phyloP scores from a whole-genome alignment of 345 rosid genomes.

The Lagerstroemia speciosa region DNA sequence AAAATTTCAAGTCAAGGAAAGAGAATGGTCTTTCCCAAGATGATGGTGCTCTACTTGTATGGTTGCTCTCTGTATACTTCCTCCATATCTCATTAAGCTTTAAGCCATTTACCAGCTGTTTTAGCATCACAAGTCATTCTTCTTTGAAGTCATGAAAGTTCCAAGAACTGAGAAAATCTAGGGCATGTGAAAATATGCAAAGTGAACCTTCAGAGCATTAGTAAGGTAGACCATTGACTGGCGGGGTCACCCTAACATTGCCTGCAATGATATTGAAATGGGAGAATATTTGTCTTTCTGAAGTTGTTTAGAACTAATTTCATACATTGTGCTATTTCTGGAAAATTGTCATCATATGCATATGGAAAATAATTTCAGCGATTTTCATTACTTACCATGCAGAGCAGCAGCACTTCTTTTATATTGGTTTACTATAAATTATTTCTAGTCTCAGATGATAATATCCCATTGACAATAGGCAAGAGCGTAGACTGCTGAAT shows the following conservation, averaged over 20 bases:
- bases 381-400: neutral
- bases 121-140: neutral
- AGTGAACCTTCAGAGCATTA: neutral
- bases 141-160: too few species aligned
- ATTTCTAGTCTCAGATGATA: neutral
- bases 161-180: too few species aligned
- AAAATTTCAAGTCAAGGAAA: constrained; percentile 10
- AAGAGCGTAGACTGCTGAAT: neutral
- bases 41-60: constrained; percentile 19
- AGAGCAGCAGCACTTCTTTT: neutral
- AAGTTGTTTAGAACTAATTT: neutral
- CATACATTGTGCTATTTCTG: neutral
- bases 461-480: neutral
- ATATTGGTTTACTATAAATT: neutral
- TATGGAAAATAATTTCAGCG: neutral
- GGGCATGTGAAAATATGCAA: neutral
- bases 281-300: neutral
- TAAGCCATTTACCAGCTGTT: too few species aligned
- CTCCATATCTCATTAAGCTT: neutral
- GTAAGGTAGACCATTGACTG: neutral
- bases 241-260: neutral
- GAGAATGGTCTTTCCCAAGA: constrained; percentile 13
- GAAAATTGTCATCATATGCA: neutral
- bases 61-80: constrained; percentile 1
- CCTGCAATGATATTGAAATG: neutral